Evolutionary conservation across 2,329 filamentous ascomycete species (phyloP).

Genomic region (Pezicula rhizophila): DNA sequence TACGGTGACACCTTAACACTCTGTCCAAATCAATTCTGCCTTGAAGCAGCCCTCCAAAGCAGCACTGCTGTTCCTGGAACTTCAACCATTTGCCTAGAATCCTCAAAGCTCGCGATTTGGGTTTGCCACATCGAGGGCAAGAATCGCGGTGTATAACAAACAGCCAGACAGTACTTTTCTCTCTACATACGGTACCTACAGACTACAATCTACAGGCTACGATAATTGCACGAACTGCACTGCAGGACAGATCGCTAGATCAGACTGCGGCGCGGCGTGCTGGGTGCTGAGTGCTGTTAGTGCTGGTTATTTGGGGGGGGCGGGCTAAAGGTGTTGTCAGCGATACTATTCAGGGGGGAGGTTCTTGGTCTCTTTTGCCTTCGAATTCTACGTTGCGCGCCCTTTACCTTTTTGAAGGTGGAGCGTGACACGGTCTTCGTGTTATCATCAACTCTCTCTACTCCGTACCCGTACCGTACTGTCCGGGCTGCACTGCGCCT

Average conservation of each 20-base stretch:
- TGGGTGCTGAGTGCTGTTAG: no score
- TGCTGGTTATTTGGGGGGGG: no score
- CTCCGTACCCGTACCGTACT: no score
- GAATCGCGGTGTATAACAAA: background rate
- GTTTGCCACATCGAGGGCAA: background rate
- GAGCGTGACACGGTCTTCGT: background rate
- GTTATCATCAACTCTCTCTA: background rate
- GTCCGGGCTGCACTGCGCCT: background rate
- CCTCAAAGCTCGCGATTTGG: background rate
- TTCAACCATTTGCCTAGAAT: no score
- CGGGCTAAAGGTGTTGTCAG: no score
- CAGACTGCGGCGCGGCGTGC: no score
- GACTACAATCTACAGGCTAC: no score
- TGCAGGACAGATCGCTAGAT: no score
- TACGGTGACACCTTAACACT: constrained; percentile 29
- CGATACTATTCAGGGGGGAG: no score
- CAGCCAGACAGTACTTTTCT: background rate
- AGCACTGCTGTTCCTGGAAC: background rate
- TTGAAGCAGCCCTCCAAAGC: constrained; percentile 1
- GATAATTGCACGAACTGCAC: background rate
- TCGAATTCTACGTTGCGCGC: background rate
- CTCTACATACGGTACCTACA: no score
- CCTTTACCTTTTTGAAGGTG: background rate
- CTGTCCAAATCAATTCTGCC: constrained; percentile 7
- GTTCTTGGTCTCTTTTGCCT: background rate